Evolutionary conservation across 2,329 filamentous ascomycete genomes (phyloP).

Genomic region (Grosmannia penicillata): DNA sequence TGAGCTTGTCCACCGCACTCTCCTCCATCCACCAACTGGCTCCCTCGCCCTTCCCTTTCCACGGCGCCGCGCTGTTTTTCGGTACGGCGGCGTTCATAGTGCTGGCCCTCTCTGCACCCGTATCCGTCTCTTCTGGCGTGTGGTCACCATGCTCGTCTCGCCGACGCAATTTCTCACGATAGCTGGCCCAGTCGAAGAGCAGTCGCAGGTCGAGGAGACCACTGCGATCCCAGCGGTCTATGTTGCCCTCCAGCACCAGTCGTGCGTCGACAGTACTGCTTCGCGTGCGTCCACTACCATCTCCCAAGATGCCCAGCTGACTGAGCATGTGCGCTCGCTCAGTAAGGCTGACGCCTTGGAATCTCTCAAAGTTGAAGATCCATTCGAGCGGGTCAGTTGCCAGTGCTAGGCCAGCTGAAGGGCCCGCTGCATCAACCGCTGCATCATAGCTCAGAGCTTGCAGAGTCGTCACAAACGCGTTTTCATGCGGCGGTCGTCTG

Average conservation of each 20-base stretch:
- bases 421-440: not conserved
- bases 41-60: conserved; percentile 12
- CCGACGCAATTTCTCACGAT: conserved; percentile 17
- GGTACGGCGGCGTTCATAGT: no score
- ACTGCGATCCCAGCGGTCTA: conserved; percentile 25
- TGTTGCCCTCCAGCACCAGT: conserved; percentile 45
- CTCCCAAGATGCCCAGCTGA: conserved; percentile 7
- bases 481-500: conserved; percentile 52
- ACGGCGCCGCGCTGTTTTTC: not conserved
- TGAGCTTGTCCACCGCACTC: conserved; percentile 37
- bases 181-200: conserved; percentile 41
- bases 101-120: not conserved
- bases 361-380: conserved; percentile 53
- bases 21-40: conserved; percentile 40
- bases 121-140: not conserved
- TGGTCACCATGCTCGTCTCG: not conserved
- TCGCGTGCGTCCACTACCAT: conserved; percentile 25
- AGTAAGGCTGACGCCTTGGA: conserved; percentile 39
- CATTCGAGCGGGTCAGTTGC: conserved; percentile 46
- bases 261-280: conserved; percentile 50
- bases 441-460: conserved; percentile 44
- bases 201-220: conserved; percentile 32
- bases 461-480: conserved; percentile 59
- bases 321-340: conserved; percentile 51
- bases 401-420: not conserved